Conservation (phyloP, 2,329 filamentous ascomycete genomes). For the Tricladium varicosporioides region DNA sequence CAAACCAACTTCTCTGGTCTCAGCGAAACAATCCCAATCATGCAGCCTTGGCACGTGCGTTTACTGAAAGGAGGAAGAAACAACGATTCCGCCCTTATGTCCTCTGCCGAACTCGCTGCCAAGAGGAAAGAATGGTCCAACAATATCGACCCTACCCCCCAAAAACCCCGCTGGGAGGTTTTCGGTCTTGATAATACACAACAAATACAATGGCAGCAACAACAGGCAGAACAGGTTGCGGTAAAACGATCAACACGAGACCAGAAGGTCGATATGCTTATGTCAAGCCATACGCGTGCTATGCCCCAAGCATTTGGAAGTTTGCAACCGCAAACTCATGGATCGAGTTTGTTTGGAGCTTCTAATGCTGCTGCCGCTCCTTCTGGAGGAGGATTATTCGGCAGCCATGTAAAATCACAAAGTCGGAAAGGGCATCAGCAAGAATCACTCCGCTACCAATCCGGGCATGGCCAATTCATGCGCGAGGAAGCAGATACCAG, state of each 20-base stretch:
- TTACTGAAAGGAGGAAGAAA: conserved; percentile 33
- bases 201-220: neutral
- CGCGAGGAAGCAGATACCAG: neutral
- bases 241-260: too few species aligned
- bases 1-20: conserved; percentile 49
- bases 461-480: neutral
- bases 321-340: too few species aligned
- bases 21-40: conserved; percentile 44
- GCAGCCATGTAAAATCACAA: too few species aligned
- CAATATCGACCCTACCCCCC: conserved; percentile 7
- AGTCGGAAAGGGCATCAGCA: too few species aligned
- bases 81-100: conserved; percentile 24
- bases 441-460: too few species aligned
- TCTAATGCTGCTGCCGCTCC: too few species aligned
- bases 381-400: too few species aligned
- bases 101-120: conserved; percentile 35
- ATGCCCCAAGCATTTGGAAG: too few species aligned
- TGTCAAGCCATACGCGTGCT: too few species aligned
- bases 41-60: conserved; percentile 47
- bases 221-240: too few species aligned
- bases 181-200: conserved; percentile 33
- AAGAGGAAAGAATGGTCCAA: conserved; percentile 29
- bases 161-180: conserved; percentile 36
- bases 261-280: too few species aligned
- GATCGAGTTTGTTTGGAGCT: too few species aligned